Conservation (phyloP, 352 stramenopile species). For the Pythium insidiosum region DNA sequence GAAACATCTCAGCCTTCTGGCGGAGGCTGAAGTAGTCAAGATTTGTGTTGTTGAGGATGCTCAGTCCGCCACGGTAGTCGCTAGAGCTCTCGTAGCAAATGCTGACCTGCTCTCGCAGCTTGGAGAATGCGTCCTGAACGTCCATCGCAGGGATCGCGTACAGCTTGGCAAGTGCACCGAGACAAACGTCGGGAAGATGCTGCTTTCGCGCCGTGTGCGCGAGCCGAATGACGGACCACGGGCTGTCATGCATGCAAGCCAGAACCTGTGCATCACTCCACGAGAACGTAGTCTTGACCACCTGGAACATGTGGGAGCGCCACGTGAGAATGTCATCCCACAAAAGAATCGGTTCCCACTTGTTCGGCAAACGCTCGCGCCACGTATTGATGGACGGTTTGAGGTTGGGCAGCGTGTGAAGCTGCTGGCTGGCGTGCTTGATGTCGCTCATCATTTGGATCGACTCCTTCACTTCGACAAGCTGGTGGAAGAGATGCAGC, state of each 20-base stretch:
- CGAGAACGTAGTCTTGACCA: constrained; percentile 84
- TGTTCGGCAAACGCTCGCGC: constrained; percentile 89
- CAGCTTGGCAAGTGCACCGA: constrained; percentile 80
- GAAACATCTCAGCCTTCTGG: constrained; percentile 91
- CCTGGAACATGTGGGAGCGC: constrained; percentile 90
- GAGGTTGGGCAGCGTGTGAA: constrained; percentile 85
- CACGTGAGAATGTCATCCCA: constrained; percentile 93
- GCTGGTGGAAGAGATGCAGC: constrained; percentile 87
- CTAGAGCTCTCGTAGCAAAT: constrained; percentile 88
- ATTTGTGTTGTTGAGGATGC: constrained; percentile 92
- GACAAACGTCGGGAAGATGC: constrained; percentile 79
- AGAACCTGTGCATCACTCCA: constrained; percentile 87
- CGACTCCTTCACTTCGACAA: constrained; percentile 90
- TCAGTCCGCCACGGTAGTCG: constrained; percentile 82
- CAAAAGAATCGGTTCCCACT: constrained; percentile 88
- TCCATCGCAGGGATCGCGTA: constrained; percentile 89
- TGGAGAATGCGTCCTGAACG: constrained; percentile 89
- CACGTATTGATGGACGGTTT: constrained; percentile 91
- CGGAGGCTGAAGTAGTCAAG: constrained; percentile 89
- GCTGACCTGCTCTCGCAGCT: constrained; percentile 89
- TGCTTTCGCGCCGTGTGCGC: constrained; percentile 89
- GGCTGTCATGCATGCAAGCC: constrained; percentile 88
- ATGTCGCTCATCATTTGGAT: constrained; percentile 89
- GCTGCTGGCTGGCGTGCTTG: constrained; percentile 65
- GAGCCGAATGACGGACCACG: constrained; percentile 90